Percentiles rank a stretch among this genome's conserved stretches.
Evolutionary conservation across 352 stramenopile genomes (phyloP).

Genomic region (Aphanomyces euteiches): DNA sequence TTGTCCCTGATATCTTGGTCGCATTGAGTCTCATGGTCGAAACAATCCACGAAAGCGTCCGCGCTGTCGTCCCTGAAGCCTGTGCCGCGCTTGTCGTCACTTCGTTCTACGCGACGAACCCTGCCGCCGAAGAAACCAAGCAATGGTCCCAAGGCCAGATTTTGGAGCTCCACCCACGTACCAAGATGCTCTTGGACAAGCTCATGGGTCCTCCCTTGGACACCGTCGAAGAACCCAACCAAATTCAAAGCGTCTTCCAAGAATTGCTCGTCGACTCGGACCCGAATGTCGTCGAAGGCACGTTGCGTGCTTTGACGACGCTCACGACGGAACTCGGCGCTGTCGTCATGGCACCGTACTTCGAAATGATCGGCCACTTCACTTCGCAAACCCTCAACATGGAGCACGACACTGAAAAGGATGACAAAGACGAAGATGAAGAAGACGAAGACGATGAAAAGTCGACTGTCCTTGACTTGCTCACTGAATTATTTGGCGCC

Average conservation of each 20-base stretch:
- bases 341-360: conserved; percentile 87
- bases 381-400: conserved; percentile 82
- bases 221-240: conserved; percentile 36
- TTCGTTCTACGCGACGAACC: conserved; percentile 79
- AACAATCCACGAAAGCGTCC: conserved; percentile 86
- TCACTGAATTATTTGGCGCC: conserved; percentile 91
- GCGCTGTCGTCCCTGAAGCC: conserved; percentile 71
- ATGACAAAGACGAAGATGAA: conserved; percentile 86
- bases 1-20: conserved; percentile 79
- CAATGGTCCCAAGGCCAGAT: conserved; percentile 83
- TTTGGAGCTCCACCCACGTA: conserved; percentile 73
- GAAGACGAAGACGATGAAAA: conserved; percentile 92
- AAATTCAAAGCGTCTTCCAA: conserved; percentile 25
- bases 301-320: conserved; percentile 93
- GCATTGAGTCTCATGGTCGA: conserved; percentile 71
- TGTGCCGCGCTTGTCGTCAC: conserved; percentile 76
- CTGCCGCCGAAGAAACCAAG: conserved; percentile 69
- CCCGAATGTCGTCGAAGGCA: conserved; percentile 91
- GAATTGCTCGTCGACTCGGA: conserved; percentile 72
- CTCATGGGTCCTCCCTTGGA: conserved; percentile 76
- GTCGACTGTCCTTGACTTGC: conserved; percentile 90
- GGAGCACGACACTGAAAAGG: conserved; percentile 51
- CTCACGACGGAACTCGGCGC: conserved; percentile 92
- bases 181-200: conserved; percentile 63
- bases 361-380: conserved; percentile 81